A percentile compares a stretch with the other conserved stretches of the same genome.
phyloP scores from a whole-genome alignment of 441 rosid species.

The Populus trichocarpa region DNA sequence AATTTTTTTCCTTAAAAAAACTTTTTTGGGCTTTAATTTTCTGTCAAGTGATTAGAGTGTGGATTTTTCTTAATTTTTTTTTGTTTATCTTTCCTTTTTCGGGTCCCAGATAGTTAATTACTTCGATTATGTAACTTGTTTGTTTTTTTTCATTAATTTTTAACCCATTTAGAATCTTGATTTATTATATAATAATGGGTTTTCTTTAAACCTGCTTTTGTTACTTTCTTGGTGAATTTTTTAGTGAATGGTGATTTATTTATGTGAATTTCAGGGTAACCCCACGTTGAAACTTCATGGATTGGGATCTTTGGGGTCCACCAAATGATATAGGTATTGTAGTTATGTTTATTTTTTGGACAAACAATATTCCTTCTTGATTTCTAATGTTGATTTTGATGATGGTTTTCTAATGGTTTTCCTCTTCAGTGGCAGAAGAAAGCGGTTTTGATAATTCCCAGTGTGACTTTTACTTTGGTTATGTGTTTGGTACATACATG shows the following conservation, averaged over 20 bases:
- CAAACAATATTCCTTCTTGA: too few relatives aligned
- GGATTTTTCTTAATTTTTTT: too few relatives aligned
- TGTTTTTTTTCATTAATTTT: too few relatives aligned
- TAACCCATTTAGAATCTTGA: too few relatives aligned
- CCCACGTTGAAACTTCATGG: conserved; percentile 27
- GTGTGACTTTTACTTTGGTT: conserved; percentile 42
- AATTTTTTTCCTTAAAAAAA: too few relatives aligned
- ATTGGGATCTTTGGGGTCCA: conserved; percentile 60
- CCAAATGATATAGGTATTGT: conserved; percentile 33
- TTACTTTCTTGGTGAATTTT: not conserved
- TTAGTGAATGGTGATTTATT: conserved; percentile 3
- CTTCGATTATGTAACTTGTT: too few relatives aligned
- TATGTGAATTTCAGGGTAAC: conserved; percentile 29
- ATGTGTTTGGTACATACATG: conserved; percentile 16
- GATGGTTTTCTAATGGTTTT: not conserved
- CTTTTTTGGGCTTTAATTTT: too few relatives aligned
- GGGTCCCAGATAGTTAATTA: too few relatives aligned
- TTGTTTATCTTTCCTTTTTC: too few relatives aligned
- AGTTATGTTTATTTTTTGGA: too few relatives aligned
- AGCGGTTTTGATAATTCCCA: conserved; percentile 21
- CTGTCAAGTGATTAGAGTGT: too few relatives aligned
- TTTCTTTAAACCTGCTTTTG: not conserved
- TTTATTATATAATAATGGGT: too few relatives aligned
- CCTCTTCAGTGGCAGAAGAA: conserved; percentile 35
- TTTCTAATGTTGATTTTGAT: conserved; percentile 10